Evolutionary conservation across 169 alveolate genomes (phyloP).

Genomic region (Eimeria brunetti): DNA sequence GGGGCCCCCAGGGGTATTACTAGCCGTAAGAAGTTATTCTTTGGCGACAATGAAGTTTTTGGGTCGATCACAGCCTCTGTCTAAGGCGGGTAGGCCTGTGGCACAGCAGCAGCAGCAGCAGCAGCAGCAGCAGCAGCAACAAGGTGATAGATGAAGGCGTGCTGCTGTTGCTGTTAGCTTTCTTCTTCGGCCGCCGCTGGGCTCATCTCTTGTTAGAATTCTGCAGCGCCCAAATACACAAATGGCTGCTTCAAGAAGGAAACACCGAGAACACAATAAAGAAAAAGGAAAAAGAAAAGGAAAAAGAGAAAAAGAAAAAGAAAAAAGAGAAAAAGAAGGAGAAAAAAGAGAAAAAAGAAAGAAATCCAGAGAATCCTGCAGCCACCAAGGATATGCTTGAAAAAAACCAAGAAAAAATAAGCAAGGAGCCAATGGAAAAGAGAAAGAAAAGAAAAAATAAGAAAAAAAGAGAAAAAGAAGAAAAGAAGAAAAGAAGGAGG

Average conservation of each 20-base stretch:
- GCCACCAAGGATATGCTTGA: too few species aligned
- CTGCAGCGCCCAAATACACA: constrained; percentile 23
- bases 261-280: neutral
- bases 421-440: too few species aligned
- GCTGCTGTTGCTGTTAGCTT: neutral
- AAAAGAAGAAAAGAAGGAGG: too few species aligned
- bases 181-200: neutral
- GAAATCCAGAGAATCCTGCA: too few species aligned
- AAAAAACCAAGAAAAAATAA: too few species aligned
- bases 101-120: constrained; percentile 17
- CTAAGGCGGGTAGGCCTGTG: neutral
- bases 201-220: neutral
- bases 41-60: constrained; percentile 15
- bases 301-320: neutral
- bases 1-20: neutral
- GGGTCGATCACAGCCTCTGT: constrained; percentile 10
- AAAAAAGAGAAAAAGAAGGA: neutral
- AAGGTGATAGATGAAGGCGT: neutral
- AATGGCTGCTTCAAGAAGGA: neutral
- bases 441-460: too few species aligned
- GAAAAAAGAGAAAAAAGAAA: neutral
- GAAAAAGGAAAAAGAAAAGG: neutral
- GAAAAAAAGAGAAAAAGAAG: too few species aligned
- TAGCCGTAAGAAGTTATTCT: too few species aligned
- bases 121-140: neutral